Percentiles rank a stretch among this genome's conserved stretches.
phyloP scores from a whole-genome alignment of 1,139 yeast genomes.

The Martiniozyma asiatica region DNA sequence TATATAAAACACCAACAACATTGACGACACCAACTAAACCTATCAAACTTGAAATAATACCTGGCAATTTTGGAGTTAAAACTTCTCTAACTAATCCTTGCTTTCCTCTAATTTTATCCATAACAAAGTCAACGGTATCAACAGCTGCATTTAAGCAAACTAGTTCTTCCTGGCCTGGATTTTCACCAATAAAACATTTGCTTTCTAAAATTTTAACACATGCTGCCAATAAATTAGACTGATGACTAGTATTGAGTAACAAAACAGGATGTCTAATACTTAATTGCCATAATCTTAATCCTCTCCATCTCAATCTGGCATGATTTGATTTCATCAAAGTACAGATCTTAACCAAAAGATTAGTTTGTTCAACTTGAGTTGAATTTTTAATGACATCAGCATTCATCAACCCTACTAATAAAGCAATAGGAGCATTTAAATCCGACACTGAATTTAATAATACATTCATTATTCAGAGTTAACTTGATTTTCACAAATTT shows the following conservation, averaged over 20 bases:
- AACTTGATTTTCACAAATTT: too few species aligned
- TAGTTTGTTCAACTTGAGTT: conserved; percentile 39
- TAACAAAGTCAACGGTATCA: conserved; percentile 39
- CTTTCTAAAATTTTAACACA: conserved; percentile 47
- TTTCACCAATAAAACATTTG: conserved; percentile 30
- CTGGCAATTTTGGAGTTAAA: conserved; percentile 66
- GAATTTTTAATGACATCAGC: conserved; percentile 6
- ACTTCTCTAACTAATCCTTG: conserved; percentile 78
- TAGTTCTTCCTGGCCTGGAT: conserved; percentile 18
- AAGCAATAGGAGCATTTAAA: too few species aligned
- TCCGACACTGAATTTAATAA: too few species aligned
- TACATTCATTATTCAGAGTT: too few species aligned
- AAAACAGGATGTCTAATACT: conserved; percentile 36
- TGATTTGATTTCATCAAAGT: conserved; percentile 42
- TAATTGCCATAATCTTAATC: conserved; percentile 42
- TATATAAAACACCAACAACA: conserved; percentile 37
- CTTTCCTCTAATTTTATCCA: conserved; percentile 56
- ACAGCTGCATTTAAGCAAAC: conserved; percentile 24
- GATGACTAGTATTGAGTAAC: conserved; percentile 41
- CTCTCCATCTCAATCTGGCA: conserved; percentile 48
- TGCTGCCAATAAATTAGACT: conserved; percentile 42
- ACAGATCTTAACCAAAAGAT: conserved; percentile 42
- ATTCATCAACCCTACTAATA: too few species aligned
- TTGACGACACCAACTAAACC: conserved; percentile 32
- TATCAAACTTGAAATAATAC: conserved; percentile 44